Conservation (phyloP, 352 stramenopile species). For the Aphanomyces invadans region DNA sequence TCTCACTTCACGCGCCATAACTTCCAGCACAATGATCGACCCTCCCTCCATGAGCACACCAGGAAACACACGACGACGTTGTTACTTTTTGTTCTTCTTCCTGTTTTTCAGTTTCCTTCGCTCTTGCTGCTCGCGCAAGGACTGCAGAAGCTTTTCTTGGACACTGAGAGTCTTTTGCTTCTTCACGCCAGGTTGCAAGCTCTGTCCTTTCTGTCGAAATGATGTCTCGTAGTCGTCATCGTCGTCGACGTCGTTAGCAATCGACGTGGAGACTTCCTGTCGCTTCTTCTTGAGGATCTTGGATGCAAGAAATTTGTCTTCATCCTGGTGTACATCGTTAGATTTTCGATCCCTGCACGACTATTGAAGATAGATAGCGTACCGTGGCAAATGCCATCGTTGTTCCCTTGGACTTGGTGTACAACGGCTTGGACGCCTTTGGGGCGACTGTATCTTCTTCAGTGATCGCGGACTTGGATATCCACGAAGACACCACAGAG, state of each 20-base stretch:
- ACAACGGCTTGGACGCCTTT: conserved; percentile 11
- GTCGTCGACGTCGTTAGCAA: not conserved
- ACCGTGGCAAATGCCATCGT: not conserved
- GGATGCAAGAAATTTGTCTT: conserved; percentile 24
- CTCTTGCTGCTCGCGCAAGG: conserved; percentile 19
- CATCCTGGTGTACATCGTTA: conserved; percentile 3
- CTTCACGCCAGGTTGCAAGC: not conserved
- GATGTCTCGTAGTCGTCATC: not conserved
- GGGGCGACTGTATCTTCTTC: conserved; percentile 8
- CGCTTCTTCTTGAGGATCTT: conserved; percentile 24
- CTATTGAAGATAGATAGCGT: no score
- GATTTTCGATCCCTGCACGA: no score
- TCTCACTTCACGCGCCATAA: no score
- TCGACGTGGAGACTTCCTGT: not conserved
- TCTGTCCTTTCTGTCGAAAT: not conserved
- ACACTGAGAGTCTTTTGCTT: conserved; percentile 10
- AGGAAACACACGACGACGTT: not conserved
- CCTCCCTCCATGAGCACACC: no score
- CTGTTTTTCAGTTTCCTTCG: conserved; percentile 17
- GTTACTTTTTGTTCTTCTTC: conserved; percentile 22
- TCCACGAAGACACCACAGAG: conserved; percentile 18
- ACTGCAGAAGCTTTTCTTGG: conserved; percentile 14
- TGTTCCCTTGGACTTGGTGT: not conserved
- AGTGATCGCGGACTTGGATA: conserved; percentile 7
- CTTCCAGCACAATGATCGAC: no score